Conservation (phyloP, 179 eudicot genomes). For the Amaranthus tricolor region DNA sequence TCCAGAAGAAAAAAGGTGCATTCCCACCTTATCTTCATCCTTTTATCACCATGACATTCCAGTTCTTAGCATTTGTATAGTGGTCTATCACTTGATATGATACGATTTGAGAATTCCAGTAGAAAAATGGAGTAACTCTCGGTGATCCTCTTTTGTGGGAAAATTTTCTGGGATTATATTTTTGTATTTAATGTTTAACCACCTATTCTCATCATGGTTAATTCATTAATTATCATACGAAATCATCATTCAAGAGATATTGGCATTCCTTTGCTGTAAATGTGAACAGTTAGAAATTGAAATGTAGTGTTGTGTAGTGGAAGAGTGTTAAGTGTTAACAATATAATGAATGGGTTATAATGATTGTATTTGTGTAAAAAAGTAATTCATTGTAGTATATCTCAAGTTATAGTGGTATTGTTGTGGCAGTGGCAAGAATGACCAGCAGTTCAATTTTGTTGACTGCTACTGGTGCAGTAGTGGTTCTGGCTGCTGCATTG, state of each 20-base stretch:
- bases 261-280: constrained; percentile 5
- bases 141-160: background rate
- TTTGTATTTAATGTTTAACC: background rate
- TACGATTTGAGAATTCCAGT: background rate
- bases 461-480: constrained; percentile 48
- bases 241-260: constrained; percentile 3
- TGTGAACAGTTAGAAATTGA: background rate
- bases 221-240: background rate
- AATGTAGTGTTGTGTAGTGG: constrained; percentile 3
- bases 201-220: background rate
- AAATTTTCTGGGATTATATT: background rate
- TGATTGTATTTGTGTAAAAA: constrained; percentile 12
- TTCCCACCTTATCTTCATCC: no score
- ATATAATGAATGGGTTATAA: constrained; percentile 22
- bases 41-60: no score
- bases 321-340: background rate
- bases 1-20: no score
- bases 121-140: background rate
- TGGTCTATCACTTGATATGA: no score
- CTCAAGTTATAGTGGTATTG: constrained; percentile 36
- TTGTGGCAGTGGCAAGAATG: constrained; percentile 49
- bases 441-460: constrained; percentile 40
- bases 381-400: constrained; percentile 30
- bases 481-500: constrained; percentile 65
- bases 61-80: no score